Evolutionary conservation across 306 rosid species (phyloP), one percentile per base, ranked within the genome.

Genomic region (Sophora flavescens): DNA sequence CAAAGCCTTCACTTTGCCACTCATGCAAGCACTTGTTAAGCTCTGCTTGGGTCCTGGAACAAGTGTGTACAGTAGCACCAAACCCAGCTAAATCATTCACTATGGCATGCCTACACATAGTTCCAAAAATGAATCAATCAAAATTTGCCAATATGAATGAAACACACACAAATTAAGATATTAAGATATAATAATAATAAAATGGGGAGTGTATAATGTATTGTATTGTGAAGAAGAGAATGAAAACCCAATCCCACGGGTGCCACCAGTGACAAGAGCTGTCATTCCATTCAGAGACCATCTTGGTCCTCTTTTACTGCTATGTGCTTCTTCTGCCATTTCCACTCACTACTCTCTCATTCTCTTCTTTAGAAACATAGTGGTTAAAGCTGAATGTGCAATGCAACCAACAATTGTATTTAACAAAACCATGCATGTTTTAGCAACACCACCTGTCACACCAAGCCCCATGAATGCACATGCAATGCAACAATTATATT

Each of bases 241-340:
- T 28, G 17, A 52, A 13, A 62, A 93, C 97, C 98, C 97, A 4
- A 94, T 91, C 54, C 97, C 97, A 5, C 97, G 97, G 18, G 98
- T 91, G 78, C 97, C 93, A 8, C 98, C 97, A 8, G 95, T 94
- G 64, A 94, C 97, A 4, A 91, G 95, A 32, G 97, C 97, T 2
- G 85, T 89, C 88, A 22, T 75, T 80, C 96, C 98, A 9, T 80
- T 68, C 57, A 94, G 93, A 8, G 89, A 90, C 98, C 98, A 94
- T 78, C 91, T 88, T 8, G 86, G 15, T 8, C 70, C 64, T 68
- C 84, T 70, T 18, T 28, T 72, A 33, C 79, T 80, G 58, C 15
- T 78, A 7, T 72, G 35, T 39, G 67, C 53, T 54, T 61, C 53
- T 53, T 62, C 83, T 42, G 54, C 73, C 85, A 71, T 68, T 51